Evolutionary conservation across 2,329 filamentous ascomycete genomes (phyloP).

Genomic region (Rutstroemia sp.): DNA sequence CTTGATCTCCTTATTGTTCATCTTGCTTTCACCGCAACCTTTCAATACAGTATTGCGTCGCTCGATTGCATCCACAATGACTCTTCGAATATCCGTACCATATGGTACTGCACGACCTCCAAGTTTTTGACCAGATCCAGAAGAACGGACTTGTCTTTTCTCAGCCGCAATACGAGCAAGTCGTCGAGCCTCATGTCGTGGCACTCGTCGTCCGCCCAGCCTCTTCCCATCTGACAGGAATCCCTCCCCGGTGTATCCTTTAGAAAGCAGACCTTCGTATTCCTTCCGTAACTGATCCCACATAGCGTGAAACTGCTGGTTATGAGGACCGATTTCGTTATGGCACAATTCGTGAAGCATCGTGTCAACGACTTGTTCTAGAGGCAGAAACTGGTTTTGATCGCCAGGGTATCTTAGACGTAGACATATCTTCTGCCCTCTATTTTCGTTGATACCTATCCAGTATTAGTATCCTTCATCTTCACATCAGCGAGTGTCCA

Average conservation of each 20-base stretch:
- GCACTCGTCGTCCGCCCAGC: slow-evolving; percentile 61
- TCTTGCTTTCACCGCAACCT: slow-evolving; percentile 65
- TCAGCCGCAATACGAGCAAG: slow-evolving; percentile 69
- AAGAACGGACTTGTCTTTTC: slow-evolving; percentile 50
- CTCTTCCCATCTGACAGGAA: slow-evolving; percentile 71
- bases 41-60: slow-evolving; percentile 58
- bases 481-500: background rate
- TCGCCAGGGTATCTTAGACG: slow-evolving; percentile 73
- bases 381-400: slow-evolving; percentile 66
- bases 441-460: slow-evolving; percentile 67
- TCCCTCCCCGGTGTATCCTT: slow-evolving; percentile 86
- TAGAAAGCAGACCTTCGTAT: slow-evolving; percentile 64
- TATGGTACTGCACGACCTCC: slow-evolving; percentile 54
- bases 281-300: slow-evolving; percentile 90
- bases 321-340: slow-evolving; percentile 76
- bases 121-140: slow-evolving; percentile 63
- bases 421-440: slow-evolving; percentile 72
- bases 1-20: slow-evolving; percentile 57
- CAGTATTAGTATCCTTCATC: background rate
- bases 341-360: slow-evolving; percentile 94
- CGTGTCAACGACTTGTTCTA: slow-evolving; percentile 79
- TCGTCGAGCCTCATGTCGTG: slow-evolving; percentile 65
- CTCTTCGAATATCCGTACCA: slow-evolving; percentile 61
- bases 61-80: slow-evolving; percentile 66
- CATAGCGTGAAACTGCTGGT: slow-evolving; percentile 72